A percentile compares a stretch with the other conserved stretches of the same genome.
phyloP scores from a whole-genome alignment of 169 alveolate genomes.

The Toxoplasma gondii region DNA sequence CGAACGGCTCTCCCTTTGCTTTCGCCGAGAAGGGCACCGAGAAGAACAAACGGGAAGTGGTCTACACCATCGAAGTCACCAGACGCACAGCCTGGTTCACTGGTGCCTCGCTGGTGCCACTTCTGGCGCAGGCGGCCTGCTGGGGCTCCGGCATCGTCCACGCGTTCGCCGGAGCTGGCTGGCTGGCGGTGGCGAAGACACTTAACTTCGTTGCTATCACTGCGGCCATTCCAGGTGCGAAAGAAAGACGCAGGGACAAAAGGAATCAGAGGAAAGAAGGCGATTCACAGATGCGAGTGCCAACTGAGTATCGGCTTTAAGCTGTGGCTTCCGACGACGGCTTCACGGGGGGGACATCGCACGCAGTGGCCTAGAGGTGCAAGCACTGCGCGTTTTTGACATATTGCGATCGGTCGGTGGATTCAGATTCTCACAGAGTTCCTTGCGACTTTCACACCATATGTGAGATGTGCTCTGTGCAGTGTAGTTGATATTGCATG shows the following conservation, averaged over 20 bases:
- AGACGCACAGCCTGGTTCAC: background rate
- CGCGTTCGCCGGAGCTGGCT: slow-evolving; percentile 7
- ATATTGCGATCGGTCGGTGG: too few species aligned
- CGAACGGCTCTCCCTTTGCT: background rate
- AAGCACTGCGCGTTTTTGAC: too few species aligned
- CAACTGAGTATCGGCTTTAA: too few species aligned
- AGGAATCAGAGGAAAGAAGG: background rate
- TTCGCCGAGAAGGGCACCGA: background rate
- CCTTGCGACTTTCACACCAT: too few species aligned
- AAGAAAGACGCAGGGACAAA: background rate
- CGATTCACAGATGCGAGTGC: too few species aligned
- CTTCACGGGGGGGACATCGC: too few species aligned
- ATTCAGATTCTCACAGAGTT: too few species aligned
- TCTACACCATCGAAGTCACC: background rate
- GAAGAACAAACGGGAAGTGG: background rate
- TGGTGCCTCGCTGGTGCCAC: slow-evolving; percentile 9
- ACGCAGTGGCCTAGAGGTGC: too few species aligned
- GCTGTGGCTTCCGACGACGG: too few species aligned
- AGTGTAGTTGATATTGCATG: too few species aligned
- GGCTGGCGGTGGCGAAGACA: slow-evolving; percentile 17
- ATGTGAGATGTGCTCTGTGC: too few species aligned
- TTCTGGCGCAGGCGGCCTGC: background rate
- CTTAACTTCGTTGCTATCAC: slow-evolving; percentile 17
- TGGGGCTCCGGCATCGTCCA: slow-evolving; percentile 20
- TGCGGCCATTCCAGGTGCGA: background rate